Conservation (phyloP, 176 grass and related monocot species). For the Aegilops bicornis region DNA sequence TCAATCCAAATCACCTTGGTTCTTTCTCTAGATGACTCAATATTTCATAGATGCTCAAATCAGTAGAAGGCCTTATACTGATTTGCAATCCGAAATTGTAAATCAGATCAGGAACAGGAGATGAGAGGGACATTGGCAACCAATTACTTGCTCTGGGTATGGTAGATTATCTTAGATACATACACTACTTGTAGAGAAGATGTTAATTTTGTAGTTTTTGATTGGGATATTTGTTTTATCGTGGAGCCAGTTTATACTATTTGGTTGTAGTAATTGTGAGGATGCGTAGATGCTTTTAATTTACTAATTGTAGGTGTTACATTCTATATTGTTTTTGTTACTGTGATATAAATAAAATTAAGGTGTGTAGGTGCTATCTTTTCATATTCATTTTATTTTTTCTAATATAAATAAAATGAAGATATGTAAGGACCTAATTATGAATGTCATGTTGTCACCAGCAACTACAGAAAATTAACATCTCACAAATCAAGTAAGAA, state of each 20-base stretch:
- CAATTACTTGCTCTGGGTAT: neutral
- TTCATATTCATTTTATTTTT: neutral
- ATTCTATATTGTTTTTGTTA: neutral
- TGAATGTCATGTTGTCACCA: neutral
- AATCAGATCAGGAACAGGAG: neutral
- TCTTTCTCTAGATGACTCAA: neutral
- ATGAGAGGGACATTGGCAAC: neutral
- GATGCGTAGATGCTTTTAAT: neutral
- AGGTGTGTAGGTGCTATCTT: neutral
- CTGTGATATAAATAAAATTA: neutral
- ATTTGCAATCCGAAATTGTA: neutral
- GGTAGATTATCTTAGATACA: neutral
- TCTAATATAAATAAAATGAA: neutral
- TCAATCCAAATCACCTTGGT: neutral
- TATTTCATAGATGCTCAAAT: neutral
- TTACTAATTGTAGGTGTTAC: neutral
- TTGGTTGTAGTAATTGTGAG: neutral
- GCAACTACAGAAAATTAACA: neutral
- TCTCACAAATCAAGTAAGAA: neutral
- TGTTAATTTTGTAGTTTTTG: neutral
- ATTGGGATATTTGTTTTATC: neutral
- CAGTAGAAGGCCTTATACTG: neutral
- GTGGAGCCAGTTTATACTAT: neutral
- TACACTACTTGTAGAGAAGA: neutral
- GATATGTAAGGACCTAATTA: neutral